Evolutionary conservation across 768 basidiomycete genomes (phyloP).

Genomic region (Sarcomyxa edulis): DNA sequence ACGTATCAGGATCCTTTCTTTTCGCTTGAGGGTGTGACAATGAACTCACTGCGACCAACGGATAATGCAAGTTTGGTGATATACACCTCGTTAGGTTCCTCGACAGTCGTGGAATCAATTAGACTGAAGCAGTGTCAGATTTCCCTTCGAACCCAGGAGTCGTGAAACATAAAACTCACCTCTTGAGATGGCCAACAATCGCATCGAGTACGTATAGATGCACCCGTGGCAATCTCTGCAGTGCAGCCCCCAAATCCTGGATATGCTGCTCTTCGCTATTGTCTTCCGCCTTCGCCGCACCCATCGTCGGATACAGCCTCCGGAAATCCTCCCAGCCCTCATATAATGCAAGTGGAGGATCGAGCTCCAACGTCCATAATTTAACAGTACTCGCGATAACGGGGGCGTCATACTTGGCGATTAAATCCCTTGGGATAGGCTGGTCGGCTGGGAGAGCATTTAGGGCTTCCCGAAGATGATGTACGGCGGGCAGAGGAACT

Average conservation of each 20-base stretch:
- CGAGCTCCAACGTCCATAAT: conserved; percentile 88
- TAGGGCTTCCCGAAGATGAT: conserved; percentile 80
- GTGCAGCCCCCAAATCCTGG: conserved; percentile 51
- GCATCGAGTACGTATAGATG: conserved; percentile 79
- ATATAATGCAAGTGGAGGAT: conserved; percentile 79
- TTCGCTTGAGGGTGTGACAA: background rate
- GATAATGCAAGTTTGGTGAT: conserved; percentile 85
- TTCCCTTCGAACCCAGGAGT: conserved; percentile 2
- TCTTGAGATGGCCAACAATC: conserved; percentile 69
- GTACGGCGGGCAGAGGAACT: conserved; percentile 75
- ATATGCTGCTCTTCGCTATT: conserved; percentile 54
- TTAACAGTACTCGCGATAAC: conserved; percentile 83
- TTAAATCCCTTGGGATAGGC: conserved; percentile 45
- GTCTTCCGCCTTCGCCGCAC: conserved; percentile 42
- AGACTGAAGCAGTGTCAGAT: conserved; percentile 38
- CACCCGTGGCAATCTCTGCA: conserved; percentile 71
- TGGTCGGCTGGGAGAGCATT: conserved; percentile 63
- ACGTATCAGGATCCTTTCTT: conserved; percentile 6
- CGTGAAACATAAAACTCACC: conserved; percentile 34
- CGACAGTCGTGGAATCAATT: conserved; percentile 59
- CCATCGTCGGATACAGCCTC: conserved; percentile 68
- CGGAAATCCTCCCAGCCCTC: conserved; percentile 92
- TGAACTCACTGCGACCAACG: conserved; percentile 71
- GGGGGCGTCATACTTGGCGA: conserved; percentile 75
- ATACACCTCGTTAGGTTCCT: conserved; percentile 76